Conservation (phyloP, 345 rosid genomes). For the Punica granatum region DNA sequence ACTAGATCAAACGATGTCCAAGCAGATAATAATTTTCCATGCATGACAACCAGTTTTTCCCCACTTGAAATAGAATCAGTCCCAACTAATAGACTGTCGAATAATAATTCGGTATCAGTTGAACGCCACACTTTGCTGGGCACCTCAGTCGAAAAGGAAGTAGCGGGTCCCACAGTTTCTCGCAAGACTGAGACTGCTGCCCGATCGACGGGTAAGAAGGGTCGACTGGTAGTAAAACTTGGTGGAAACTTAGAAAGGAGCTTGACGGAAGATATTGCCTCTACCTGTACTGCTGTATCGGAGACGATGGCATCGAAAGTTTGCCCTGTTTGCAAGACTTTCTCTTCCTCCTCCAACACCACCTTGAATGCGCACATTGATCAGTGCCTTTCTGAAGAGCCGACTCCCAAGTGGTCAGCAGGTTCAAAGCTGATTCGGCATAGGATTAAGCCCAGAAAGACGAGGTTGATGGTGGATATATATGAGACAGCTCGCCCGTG, state of each 20-base stretch:
- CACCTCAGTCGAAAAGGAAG: conserved; percentile 23
- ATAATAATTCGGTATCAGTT: conserved; percentile 17
- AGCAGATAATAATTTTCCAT: conserved; percentile 11
- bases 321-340: conserved; percentile 97
- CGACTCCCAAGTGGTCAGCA: conserved; percentile 51
- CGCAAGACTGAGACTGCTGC: conserved; percentile 17
- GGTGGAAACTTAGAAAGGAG: conserved; percentile 52
- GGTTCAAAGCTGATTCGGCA: conserved; percentile 53
- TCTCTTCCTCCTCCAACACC: conserved; percentile 93
- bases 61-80: conserved; percentile 47
- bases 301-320: conserved; percentile 78
- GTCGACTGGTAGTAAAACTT: conserved; percentile 62
- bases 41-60: conserved; percentile 36
- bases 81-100: conserved; percentile 28
- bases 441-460: conserved; percentile 71
- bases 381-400: conserved; percentile 82
- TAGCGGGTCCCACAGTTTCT: conserved; percentile 19
- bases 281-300: conserved; percentile 44
- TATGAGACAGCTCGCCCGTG: conserved; percentile 55
- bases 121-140: conserved; percentile 22
- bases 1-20: conserved; percentile 46
- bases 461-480: conserved; percentile 71
- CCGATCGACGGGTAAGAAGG: conserved; percentile 47
- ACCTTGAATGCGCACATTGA: conserved; percentile 98
- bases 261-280: conserved; percentile 60